phyloP scores from a whole-genome alignment of 768 basidiomycete species.

The Trametes gibbosa region DNA sequence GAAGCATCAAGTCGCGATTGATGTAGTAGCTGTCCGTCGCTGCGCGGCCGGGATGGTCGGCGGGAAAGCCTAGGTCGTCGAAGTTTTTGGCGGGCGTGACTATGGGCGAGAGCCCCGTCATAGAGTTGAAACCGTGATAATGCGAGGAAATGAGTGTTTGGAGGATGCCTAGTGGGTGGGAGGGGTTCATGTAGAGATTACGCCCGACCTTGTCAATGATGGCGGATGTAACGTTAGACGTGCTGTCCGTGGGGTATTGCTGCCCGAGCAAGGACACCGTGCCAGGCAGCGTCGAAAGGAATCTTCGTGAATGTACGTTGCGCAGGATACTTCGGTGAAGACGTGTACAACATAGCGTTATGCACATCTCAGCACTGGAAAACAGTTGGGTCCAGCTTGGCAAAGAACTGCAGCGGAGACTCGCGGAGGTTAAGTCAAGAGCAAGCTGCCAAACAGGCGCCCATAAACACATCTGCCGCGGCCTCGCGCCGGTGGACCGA shows the following conservation, averaged over 20 bases:
- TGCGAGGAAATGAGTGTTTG: conserved; percentile 82
- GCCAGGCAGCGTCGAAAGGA: conserved; percentile 10
- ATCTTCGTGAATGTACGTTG: conserved; percentile 1
- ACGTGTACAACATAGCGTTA: background rate
- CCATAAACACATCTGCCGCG: background rate
- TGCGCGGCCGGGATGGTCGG: conserved; percentile 90
- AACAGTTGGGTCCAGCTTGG: background rate
- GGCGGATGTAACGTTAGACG: conserved; percentile 82
- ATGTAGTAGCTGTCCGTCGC: conserved; percentile 95
- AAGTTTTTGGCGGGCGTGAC: conserved; percentile 93
- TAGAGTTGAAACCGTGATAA: conserved; percentile 68
- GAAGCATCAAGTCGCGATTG: conserved; percentile 86
- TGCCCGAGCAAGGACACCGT: conserved; percentile 34
- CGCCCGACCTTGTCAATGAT: conserved; percentile 80
- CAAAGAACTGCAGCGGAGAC: background rate
- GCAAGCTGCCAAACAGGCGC: background rate
- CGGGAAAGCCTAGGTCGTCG: conserved; percentile 92
- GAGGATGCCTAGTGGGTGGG: conserved; percentile 86
- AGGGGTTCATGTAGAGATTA: conserved; percentile 69
- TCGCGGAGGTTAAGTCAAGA: background rate
- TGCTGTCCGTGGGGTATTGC: conserved; percentile 70
- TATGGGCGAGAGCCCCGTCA: conserved; percentile 80
- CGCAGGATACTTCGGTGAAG: conserved; percentile 3
- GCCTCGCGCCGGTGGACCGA: too few species aligned
- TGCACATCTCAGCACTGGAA: background rate